A percentile compares a stretch with the other conserved stretches of the same genome.
phyloP scores from a whole-genome alignment of 2,329 filamentous ascomycete species.

The Pyrenophora tritici-repentis region DNA sequence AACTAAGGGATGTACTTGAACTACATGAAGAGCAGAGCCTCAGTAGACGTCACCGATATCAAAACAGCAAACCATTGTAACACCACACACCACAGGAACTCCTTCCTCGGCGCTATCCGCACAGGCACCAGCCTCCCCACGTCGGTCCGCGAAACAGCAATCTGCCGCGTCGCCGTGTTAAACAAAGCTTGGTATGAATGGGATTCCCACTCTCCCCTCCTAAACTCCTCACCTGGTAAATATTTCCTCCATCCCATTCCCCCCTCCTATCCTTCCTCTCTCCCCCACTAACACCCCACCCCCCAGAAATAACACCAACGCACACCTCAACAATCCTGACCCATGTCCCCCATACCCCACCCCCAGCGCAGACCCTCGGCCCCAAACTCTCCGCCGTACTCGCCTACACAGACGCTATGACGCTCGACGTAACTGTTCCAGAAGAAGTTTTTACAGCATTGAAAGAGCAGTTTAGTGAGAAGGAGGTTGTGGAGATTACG shows the following conservation, averaged over 20 bases:
- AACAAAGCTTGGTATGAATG: conserved; percentile 88
- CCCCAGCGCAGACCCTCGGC: conserved; percentile 48
- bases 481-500: conserved; percentile 80
- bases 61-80: too few relatives aligned
- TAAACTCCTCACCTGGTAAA: conserved; percentile 48
- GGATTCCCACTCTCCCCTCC: conserved; percentile 72
- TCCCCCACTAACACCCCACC: conserved; percentile 21
- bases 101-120: conserved; percentile 61
- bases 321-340: conserved; percentile 38
- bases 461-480: conserved; percentile 66
- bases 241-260: too few relatives aligned
- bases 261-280: conserved; percentile 28
- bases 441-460: conserved; percentile 71
- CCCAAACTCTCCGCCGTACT: conserved; percentile 71
- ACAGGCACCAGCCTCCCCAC: conserved; percentile 57
- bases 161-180: conserved; percentile 78
- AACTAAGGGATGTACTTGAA: too few relatives aligned
- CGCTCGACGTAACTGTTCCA: conserved; percentile 69
- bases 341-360: conserved; percentile 19
- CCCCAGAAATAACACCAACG: conserved; percentile 63
- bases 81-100: too few relatives aligned
- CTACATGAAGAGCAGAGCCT: too few relatives aligned
- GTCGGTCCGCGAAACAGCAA: conserved; percentile 73
- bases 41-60: too few relatives aligned
- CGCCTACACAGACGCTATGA: conserved; percentile 83